These are phyloP conservation scores for Metarhizium anisopliae DNA, from an alignment of 2,329 filamentous ascomycete genomes.

Conservation along the genomic window DNA sequence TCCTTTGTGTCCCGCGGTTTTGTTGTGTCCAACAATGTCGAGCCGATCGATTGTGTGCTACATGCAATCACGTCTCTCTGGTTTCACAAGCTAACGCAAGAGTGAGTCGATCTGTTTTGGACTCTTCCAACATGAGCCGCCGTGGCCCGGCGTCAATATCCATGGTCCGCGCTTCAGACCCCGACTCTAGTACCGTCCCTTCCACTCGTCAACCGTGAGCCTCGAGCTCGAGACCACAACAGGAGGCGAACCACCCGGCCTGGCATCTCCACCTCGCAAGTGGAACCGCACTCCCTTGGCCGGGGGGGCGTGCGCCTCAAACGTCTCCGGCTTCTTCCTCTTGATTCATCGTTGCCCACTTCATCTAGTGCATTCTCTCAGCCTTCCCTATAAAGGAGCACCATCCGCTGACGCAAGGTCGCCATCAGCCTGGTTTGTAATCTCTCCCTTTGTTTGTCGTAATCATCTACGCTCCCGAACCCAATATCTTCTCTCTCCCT, in stretches of 20 bases:
- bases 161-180: background rate
- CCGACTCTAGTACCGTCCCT: background rate
- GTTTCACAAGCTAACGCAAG: background rate
- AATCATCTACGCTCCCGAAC: background rate
- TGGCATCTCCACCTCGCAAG: conserved; percentile 3
- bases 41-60: conserved; percentile 1
- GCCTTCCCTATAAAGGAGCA: conserved; percentile 6
- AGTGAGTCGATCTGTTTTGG: background rate
- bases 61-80: background rate
- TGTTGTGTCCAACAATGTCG: background rate
- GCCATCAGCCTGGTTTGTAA: conserved; percentile 4
- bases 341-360: conserved; percentile 3
- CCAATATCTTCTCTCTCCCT: background rate
- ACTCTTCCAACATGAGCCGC: background rate
- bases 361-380: conserved; percentile 2
- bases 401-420: conserved; percentile 7
- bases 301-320: background rate
- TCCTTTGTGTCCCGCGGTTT: no score
- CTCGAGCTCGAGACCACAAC: background rate
- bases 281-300: background rate
- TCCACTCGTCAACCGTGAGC: no score
- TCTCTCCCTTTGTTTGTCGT: background rate
- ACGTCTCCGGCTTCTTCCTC: background rate
- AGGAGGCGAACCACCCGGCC: conserved; percentile 4
- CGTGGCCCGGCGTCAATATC: background rate